Conservation (phyloP, 306 rosid genomes). For the Gastrolobium bilobum region DNA sequence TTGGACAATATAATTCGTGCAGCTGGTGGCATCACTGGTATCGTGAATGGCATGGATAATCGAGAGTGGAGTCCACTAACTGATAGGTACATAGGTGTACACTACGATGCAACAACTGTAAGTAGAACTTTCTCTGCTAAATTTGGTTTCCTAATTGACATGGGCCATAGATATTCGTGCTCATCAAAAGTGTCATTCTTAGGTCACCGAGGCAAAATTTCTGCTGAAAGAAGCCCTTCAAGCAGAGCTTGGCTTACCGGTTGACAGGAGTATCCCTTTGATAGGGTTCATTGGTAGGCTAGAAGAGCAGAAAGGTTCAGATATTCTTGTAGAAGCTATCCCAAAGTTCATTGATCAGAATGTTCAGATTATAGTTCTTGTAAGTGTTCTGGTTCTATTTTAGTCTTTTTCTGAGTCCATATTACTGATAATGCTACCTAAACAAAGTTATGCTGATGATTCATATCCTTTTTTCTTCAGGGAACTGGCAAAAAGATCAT, state of each 20-base stretch:
- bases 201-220: conserved; percentile 79
- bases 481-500: conserved; percentile 81
- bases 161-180: conserved; percentile 7
- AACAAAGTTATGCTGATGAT: conserved; percentile 34
- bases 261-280: conserved; percentile 78
- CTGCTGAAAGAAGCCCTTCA: conserved; percentile 91
- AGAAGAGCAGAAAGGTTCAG: conserved; percentile 99
- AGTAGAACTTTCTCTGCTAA: conserved; percentile 43
- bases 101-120: conserved; percentile 75
- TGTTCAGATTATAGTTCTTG: conserved; percentile 86
- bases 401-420: not conserved
- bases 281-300: conserved; percentile 94
- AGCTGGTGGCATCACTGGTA: conserved; percentile 62
- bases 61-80: conserved; percentile 83
- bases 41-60: conserved; percentile 84
- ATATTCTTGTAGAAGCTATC: conserved; percentile 86
- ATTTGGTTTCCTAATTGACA: conserved; percentile 3
- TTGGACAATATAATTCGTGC: conserved; percentile 63
- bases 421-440: conserved; percentile 21
- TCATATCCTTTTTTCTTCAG: conserved; percentile 45
- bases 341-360: conserved; percentile 63
- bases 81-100: conserved; percentile 61
- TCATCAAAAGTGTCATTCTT: conserved; percentile 40
- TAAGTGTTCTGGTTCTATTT: conserved; percentile 48
- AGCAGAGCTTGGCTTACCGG: conserved; percentile 93